Evolutionary conservation across 306 rosid genomes (phyloP), one percentile per base, ranked within the genome.

Genomic region (Pyrus communis): DNA sequence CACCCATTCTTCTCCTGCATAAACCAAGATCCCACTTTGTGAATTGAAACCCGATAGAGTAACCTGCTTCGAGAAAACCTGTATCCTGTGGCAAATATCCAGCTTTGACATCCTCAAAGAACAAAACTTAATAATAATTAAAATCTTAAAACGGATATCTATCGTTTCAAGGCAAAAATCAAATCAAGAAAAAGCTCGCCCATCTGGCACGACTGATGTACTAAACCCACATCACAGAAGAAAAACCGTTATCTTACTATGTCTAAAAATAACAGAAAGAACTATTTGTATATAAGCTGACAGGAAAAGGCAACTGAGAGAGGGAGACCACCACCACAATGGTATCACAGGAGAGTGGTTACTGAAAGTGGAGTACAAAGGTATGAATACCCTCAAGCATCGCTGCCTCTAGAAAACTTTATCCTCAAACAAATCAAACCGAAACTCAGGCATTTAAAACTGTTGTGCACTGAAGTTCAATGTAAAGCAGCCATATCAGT

Each of bases 1-100:
- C 28, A 30, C 28, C 59, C 73, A 28, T 15, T n/a, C 23, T 21
- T 11, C 58, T 55, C 61, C 51, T 38, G 15, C 62, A 57, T 45
- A 60, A 67, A 67, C 69, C 78, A 72, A 69, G 42, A 78, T 31
- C 52, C 78, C 5, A 28, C 71, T 58, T 25, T 28, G 71, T 28
- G 69, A 28, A 62, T 77, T 30, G 25, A 25, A 62, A 35, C 30
- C 55, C 55, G 17, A 59, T 30, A 18, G 25, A 25, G 17, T 23
- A 38, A 42, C 38, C 42, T 3, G 51, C 59, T 75, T 15, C 69
- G 30, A 33, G 21, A 49, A 49, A 49, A 69, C 78, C 75, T 59
- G 49, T 28, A 51, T 58, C 54, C 17, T n/a, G 55, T 18, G 71
- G 77, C 67, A 71, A 42, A 21, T 4, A 22, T 67, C 71, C 27